Base-by-base conservation (phyloP, 352 stramenopile species). In the Peronosclerospora sorghi region DNA sequence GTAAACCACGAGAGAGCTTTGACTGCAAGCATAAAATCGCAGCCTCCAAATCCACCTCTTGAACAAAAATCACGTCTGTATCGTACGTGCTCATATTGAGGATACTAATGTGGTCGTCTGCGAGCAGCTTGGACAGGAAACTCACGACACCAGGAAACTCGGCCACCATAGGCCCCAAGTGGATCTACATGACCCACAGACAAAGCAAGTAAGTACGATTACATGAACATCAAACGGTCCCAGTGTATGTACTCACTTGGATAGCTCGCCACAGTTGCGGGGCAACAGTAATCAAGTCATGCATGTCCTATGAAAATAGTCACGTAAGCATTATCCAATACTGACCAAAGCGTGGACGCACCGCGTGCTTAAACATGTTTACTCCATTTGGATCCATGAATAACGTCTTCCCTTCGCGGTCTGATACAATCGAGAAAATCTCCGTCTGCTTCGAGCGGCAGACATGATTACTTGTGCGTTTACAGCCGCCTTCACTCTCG, bases 51-150 rank as follows among this genome's bases (percentile, higher is more conserved):
- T 85, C 51, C 21, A 46, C 30, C 32, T 84, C 73, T 63, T 87
- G 78, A 8, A 92, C 74, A 49, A 88, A 89, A 39, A 92, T 92
- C 40, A 92, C 80, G 54, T 92, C 79, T 7, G 79, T 92, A 41
- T 92, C 79, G 72, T 86, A 92, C 1, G 76, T 89, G 62, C 79
- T 92, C 79, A 92, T 88, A 59, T 92, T 92, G 62, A 92, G 74
- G 48, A 92, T 92, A 74, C 76, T 89, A 46, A 92, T 92, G 27
- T 76, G 56, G 46, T 87, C 76, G 42, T 87, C 73, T 0, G 79
- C 79, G 8, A 92, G 56, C 24, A 89, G 50, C 46, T 87, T 87
- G 28, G 79, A 92, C 18, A 92, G 48, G 41, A 92, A 92, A 49
- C 78, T 86, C 45, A 91, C 67, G 28, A 92, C 65, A 13, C 79